Evolutionary conservation across 2,329 filamentous ascomycete species (phyloP), one percentile per base, ranked within the genome.

Genomic region (Scedosporium dehoogii): DNA sequence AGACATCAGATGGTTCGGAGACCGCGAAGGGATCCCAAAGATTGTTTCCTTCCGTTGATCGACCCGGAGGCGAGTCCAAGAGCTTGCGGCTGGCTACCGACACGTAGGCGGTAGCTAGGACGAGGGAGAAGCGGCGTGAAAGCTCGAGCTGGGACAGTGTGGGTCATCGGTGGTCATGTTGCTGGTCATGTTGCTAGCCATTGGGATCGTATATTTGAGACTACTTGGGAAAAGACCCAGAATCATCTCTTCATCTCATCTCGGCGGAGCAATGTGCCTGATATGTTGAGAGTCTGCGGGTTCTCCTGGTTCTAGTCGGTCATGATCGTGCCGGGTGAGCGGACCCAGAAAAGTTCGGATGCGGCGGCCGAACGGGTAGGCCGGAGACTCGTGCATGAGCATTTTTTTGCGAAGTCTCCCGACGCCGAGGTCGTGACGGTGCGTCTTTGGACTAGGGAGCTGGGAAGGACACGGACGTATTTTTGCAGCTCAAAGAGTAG

Each of bases 351-450:
- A 12, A 23, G 18, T 14, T 27, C 51, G 51, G 51, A 55, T 23
- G 5, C 44, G 44, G 44, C 44, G 44, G 44, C 44, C 44, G 16
- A 21, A 21, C 44, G 18, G 44, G 44, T 10, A 48, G 44, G 44
- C n/a, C 44, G 44, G n/a, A 48, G 18, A 14, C 44, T 18, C 44
- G 16, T 48, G 44, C 44, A 48, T 63, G 63, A 6, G n/a, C 59
- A 38, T 38, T 1, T 65, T 1, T 65, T 65, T 38, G 27, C 55
- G 5, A 65, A 66, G 42, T 59, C 46, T 3, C 62, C 60, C 3
- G 44, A 63, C 7, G 16, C 6, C 3, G 56, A 44, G 3, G 25
- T 21, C 0, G 58, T 2, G 33, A 14, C 9, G 10, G 33, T 38
- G 33, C 10, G 2, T 38, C 14, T 12, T 38, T 9, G 29, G 12